Conservation (phyloP, 148 eudicot genomes). For the Nyssa sinensis region DNA sequence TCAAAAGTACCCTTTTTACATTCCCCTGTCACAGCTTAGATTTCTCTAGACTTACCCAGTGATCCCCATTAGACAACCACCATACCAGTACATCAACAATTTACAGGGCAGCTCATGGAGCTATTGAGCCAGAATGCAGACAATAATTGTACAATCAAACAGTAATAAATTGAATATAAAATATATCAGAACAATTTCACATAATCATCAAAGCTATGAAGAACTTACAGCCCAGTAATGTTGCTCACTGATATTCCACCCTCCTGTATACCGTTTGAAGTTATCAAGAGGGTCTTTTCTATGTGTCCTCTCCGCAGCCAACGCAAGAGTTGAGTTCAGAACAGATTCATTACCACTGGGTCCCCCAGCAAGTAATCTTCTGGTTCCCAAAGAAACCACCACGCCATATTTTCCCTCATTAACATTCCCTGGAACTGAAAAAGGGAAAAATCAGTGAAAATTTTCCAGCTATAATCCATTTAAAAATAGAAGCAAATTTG, state of each 20-base stretch:
- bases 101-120: not conserved
- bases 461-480: not conserved
- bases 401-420: not conserved
- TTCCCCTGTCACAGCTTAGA: not conserved
- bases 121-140: not conserved
- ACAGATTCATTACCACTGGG: not conserved
- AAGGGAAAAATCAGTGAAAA: not conserved
- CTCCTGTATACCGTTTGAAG: constrained; percentile 47
- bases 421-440: constrained; percentile 21
- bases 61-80: no score
- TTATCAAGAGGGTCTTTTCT: constrained; percentile 56
- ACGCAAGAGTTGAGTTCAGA: constrained; percentile 38
- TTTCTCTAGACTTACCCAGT: not conserved
- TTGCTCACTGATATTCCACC: constrained; percentile 50
- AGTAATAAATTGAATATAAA: no score
- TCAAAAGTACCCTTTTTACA: not conserved
- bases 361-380: no score
- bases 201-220: not conserved
- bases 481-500: not conserved
- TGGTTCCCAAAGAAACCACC: constrained; percentile 14
- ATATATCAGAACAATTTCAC: not conserved
- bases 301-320: constrained; percentile 61
- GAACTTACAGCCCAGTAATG: constrained; percentile 73
- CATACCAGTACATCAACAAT: not conserved
- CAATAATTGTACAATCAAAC: not conserved